phyloP scores from a whole-genome alignment of 2,329 filamentous ascomycete species.

The Cordyceps cicadae region DNA sequence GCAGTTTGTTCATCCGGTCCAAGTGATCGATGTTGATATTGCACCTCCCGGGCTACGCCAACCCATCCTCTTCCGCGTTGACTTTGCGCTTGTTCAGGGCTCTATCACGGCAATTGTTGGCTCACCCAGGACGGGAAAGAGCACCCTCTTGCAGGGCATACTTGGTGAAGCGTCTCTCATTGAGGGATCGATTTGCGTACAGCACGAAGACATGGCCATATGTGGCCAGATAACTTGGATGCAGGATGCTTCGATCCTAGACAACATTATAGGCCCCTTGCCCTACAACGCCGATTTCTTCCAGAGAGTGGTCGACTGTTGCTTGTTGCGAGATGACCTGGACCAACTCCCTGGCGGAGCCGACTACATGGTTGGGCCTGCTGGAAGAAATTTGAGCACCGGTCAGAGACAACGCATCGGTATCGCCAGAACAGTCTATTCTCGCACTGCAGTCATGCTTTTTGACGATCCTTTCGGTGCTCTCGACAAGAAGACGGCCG shows the following conservation, averaged over 20 bases:
- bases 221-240: constrained; percentile 6
- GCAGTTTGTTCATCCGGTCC: background rate
- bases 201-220: constrained; percentile 1
- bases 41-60: background rate
- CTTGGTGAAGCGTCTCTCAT: constrained; percentile 5
- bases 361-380: background rate
- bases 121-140: background rate
- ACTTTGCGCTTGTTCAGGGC: background rate
- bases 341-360: background rate
- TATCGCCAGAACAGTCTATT: constrained; percentile 3
- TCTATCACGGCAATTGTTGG: constrained; percentile 4
- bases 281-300: constrained; percentile 7
- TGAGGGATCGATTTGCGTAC: background rate
- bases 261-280: constrained; percentile 6
- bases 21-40: constrained; percentile 2
- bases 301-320: background rate
- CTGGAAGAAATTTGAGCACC: background rate
- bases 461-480: constrained; percentile 5
- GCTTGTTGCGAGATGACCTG: background rate
- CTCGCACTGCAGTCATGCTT: constrained; percentile 7
- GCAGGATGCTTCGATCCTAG: background rate
- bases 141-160: constrained; percentile 2
- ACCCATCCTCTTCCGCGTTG: constrained; percentile 6
- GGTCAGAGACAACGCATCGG: constrained; percentile 5
- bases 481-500: constrained; percentile 4